Evolutionary conservation across 2,329 filamentous ascomycete genomes (phyloP).

Genomic region (Beauveria brongniartii): DNA sequence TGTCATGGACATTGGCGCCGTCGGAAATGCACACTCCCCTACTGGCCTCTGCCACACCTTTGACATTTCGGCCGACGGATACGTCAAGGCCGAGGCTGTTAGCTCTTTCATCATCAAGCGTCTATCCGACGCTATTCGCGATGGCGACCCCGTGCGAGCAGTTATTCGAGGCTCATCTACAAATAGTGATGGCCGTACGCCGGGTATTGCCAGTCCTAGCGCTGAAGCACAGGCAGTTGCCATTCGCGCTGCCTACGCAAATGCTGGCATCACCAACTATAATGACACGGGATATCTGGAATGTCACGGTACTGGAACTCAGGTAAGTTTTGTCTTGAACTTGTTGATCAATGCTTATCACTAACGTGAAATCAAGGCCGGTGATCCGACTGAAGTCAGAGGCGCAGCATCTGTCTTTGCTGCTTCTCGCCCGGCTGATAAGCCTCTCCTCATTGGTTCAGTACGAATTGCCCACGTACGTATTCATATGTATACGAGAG

Average conservation of each 20-base stretch:
- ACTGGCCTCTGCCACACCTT: conserved; percentile 25
- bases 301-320: conserved; percentile 1
- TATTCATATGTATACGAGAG: too few relatives aligned
- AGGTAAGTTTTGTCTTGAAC: rapidly evolving
- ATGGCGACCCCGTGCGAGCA: conserved; percentile 4
- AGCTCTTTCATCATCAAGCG: conserved; percentile 35
- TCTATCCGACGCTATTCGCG: conserved; percentile 31
- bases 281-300: conserved; percentile 1
- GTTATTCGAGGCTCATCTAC: not conserved
- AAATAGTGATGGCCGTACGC: conserved; percentile 1
- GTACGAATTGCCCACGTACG: conserved; percentile 7
- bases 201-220: conserved; percentile 3
- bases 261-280: conserved; percentile 1
- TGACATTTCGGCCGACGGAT: conserved; percentile 32
- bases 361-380: not conserved
- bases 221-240: conserved; percentile 5
- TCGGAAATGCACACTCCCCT: conserved; percentile 27
- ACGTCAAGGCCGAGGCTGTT: conserved; percentile 37
- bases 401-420: conserved; percentile 20
- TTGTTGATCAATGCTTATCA: rapidly evolving
- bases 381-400: conserved; percentile 8
- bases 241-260: conserved; percentile 1
- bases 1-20: conserved; percentile 32
- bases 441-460: conserved; percentile 21
- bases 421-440: conserved; percentile 1